phyloP scores from a whole-genome alignment of 192 early-diverging fungal species.

The Paraglomus occultum region DNA sequence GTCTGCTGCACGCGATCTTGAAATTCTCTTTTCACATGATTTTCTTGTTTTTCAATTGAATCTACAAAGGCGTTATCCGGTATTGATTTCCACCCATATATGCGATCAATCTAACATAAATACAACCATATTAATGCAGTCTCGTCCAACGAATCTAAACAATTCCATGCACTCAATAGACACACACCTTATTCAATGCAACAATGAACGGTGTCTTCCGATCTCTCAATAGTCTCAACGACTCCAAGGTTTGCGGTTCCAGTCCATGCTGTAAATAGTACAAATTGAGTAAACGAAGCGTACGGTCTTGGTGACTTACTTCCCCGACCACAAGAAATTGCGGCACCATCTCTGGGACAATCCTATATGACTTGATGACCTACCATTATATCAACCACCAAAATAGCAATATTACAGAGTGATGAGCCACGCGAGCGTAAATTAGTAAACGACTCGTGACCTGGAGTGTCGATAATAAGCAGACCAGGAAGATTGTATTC shows the following conservation, averaged over 20 bases:
- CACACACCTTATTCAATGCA: conserved; percentile 82
- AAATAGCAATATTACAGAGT: conserved; percentile 98
- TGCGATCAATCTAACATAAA: conserved; percentile 73
- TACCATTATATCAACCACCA: conserved; percentile 97
- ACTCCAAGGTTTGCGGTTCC: conserved; percentile 98
- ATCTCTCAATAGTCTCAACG: conserved; percentile 83
- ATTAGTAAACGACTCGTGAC: conserved; percentile 99
- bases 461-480: conserved; percentile 96
- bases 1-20: conserved; percentile 72
- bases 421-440: conserved; percentile 93
- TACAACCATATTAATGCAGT: neutral
- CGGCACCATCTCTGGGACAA: no score
- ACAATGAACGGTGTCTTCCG: conserved; percentile 98
- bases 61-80: conserved; percentile 80
- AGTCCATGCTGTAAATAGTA: conserved; percentile 67
- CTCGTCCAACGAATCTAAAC: neutral
- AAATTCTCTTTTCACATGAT: conserved; percentile 80
- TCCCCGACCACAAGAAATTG: no score
- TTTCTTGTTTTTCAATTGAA: conserved; percentile 72
- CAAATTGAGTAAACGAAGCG: neutral
- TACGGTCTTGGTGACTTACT: no score
- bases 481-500: conserved; percentile 91
- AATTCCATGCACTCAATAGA: neutral
- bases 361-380: neutral
- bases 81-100: conserved; percentile 88